A percentile compares a stretch with the other conserved stretches of the same genome.
Conservation (phyloP, 2,329 filamentous ascomycete species). For the Graphium sp. region DNA sequence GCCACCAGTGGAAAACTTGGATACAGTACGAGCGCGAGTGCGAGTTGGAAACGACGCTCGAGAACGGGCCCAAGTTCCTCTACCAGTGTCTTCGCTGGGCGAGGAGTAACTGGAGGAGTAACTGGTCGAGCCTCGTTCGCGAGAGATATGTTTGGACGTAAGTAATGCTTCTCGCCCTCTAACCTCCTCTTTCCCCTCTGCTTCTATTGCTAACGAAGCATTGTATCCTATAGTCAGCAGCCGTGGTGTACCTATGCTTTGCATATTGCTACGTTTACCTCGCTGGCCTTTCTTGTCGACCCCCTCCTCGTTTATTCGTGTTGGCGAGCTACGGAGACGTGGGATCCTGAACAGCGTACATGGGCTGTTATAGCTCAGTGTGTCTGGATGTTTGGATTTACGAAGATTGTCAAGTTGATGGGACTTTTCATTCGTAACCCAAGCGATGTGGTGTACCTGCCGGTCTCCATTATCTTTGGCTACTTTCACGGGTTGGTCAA, state of each 20-base stretch:
- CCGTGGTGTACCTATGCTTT: constrained; percentile 89
- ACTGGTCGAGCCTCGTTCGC: constrained; percentile 73
- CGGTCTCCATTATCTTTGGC: constrained; percentile 77
- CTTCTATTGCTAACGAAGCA: not conserved
- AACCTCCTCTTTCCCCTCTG: constrained; percentile 6
- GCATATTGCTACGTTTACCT: constrained; percentile 82
- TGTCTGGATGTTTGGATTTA: constrained; percentile 63
- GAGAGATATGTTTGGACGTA: constrained; percentile 79
- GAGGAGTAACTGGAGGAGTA: constrained; percentile 94
- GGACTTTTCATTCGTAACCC: constrained; percentile 78
- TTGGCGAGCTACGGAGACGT: constrained; percentile 49
- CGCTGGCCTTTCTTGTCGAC: constrained; percentile 68
- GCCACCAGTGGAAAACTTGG: constrained; percentile 82
- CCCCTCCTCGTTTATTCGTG: constrained; percentile 52
- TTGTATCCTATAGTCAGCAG: constrained; percentile 47
- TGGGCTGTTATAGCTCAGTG: constrained; percentile 45
- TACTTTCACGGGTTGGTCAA: constrained; percentile 91
- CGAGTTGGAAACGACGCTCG: constrained; percentile 82
- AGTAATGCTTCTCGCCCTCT: constrained; percentile 22
- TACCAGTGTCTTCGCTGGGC: constrained; percentile 93
- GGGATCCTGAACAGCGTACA: constrained; percentile 31
- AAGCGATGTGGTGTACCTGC: constrained; percentile 61
- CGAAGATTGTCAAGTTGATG: constrained; percentile 80
- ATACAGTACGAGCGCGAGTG: constrained; percentile 88
- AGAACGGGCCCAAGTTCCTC: constrained; percentile 75